Evolutionary conservation across 176 grass and related monocot species (phyloP), one percentile per base, ranked within the genome.

Genomic region (Ananas comosus): DNA sequence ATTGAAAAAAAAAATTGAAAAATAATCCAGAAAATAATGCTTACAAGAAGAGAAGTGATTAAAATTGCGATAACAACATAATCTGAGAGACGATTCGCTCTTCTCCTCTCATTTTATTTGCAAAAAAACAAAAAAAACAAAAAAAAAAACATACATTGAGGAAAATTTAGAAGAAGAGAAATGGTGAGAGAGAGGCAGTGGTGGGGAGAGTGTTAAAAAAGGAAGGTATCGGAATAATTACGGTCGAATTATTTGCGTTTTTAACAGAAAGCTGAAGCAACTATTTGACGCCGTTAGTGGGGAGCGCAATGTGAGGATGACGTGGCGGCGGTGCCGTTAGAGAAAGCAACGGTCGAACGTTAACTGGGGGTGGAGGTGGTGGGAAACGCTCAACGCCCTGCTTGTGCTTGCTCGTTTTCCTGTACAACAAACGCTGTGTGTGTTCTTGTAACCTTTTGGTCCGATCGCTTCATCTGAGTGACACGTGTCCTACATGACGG

Each of bases 191-290:
- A 64, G 13, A 53, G 56, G 5, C 25, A 7, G 33, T 42, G 21
- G 49, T 0, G n/a, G 28, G 22, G 57, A 67, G 47, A 54, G 29
- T 51, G 53, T 14, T n/a, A 23, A 5, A 66, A 24, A 33, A 64
- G 12, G 16, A 61, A 72, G 24, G 13, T n/a, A 50, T 49, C 11
- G 64, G 67, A 74, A 59, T 42, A 79, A 64, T 72, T 71, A 51
- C 13, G 24, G 59, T 63, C 70, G 78, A 74, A 74, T 61, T 53
- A 70, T 80, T 64, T 56, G 7, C 17, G 48, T 27, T 67, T 14
- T 47, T 52, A 74, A 59, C 54, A n/a, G 10, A 19, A 59, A 59
- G 54, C 6, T 14, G 19, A 59, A 21, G 54, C 54, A 59, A 59
- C 19, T 21, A 4, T 59, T n/a, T 59, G 54, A 59, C 54, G 54